Conservation (phyloP, 2,329 filamentous ascomycete species). For the Aspergillus latus region DNA sequence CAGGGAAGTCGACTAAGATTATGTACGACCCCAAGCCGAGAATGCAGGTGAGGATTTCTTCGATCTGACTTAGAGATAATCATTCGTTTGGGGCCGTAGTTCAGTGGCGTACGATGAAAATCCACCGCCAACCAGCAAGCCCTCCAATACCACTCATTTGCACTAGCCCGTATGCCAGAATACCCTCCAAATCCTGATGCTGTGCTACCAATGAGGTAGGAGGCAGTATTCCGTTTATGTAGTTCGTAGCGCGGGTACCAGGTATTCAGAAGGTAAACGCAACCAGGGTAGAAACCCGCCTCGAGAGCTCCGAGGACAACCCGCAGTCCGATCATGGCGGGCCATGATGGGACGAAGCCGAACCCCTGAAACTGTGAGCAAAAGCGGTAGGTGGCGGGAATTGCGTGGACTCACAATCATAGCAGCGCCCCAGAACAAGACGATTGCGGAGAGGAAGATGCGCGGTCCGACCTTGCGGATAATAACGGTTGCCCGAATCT, state of each 20-base stretch:
- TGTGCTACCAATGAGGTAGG: slow-evolving; percentile 47
- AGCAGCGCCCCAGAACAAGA: slow-evolving; percentile 13
- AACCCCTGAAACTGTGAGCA: slow-evolving; percentile 16
- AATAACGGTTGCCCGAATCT: slow-evolving; percentile 68
- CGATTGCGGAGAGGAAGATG: slow-evolving; percentile 29
- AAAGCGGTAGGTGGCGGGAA: not conserved
- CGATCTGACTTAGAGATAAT: slow-evolving; percentile 5
- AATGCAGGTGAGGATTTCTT: slow-evolving; percentile 3
- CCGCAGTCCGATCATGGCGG: not conserved
- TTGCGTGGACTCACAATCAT: not conserved
- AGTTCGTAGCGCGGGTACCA: slow-evolving; percentile 43
- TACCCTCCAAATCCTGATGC: slow-evolving; percentile 44
- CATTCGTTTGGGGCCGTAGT: too few relatives aligned
- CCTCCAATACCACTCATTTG: slow-evolving; percentile 29
- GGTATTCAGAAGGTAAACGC: slow-evolving; percentile 31
- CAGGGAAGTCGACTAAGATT: slow-evolving; percentile 10
- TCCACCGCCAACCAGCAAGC: slow-evolving; percentile 29
- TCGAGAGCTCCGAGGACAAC: not conserved
- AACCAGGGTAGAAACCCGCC: slow-evolving; percentile 13
- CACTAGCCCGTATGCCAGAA: slow-evolving; percentile 37
- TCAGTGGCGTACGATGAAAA: slow-evolving; percentile 5
- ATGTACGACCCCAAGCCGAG: not conserved
- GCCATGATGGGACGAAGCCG: slow-evolving; percentile 36
- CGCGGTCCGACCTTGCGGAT: slow-evolving; percentile 62
- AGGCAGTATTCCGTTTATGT: slow-evolving; percentile 23